phyloP scores from a whole-genome alignment of 306 rosid genomes.

The Sicyos edulis region DNA sequence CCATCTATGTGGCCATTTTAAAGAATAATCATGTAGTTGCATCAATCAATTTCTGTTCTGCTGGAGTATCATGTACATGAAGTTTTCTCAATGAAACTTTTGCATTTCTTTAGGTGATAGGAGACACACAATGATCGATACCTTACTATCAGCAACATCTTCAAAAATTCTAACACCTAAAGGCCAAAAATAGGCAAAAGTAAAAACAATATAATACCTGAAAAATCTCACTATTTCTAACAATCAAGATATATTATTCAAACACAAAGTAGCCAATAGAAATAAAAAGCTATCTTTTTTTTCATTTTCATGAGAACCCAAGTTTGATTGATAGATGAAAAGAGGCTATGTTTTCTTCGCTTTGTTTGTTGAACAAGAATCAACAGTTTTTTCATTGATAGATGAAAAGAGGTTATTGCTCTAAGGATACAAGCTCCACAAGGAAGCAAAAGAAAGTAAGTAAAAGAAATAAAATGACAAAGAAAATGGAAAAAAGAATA shows the following conservation, averaged over 20 bases:
- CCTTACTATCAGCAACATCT: constrained; percentile 65
- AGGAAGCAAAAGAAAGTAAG: no score
- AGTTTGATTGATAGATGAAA: no score
- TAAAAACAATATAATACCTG: constrained; percentile 1
- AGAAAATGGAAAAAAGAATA: no score
- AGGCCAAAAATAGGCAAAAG: constrained; percentile 27
- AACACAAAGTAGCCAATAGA: background rate
- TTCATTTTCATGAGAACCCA: background rate
- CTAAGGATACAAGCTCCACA: no score
- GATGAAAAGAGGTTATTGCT: no score
- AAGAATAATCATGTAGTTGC: background rate
- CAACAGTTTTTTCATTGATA: no score
- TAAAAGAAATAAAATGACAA: no score
- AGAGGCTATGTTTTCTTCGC: no score
- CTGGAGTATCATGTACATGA: constrained; percentile 11
- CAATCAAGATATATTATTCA: background rate
- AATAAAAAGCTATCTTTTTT: background rate
- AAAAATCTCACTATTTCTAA: constrained; percentile 2
- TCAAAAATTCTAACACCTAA: constrained; percentile 91
- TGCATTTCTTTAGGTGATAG: background rate
- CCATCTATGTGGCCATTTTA: background rate
- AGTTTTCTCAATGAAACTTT: constrained; percentile 4
- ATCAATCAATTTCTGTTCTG: constrained; percentile 2
- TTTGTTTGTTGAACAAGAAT: no score
- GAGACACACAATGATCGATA: constrained; percentile 20